Percentiles rank a stretch among this genome's conserved stretches.
Evolutionary conservation across 176 grass and related monocot species (phyloP).

Genomic region (Hyparrhenia diplandra): DNA sequence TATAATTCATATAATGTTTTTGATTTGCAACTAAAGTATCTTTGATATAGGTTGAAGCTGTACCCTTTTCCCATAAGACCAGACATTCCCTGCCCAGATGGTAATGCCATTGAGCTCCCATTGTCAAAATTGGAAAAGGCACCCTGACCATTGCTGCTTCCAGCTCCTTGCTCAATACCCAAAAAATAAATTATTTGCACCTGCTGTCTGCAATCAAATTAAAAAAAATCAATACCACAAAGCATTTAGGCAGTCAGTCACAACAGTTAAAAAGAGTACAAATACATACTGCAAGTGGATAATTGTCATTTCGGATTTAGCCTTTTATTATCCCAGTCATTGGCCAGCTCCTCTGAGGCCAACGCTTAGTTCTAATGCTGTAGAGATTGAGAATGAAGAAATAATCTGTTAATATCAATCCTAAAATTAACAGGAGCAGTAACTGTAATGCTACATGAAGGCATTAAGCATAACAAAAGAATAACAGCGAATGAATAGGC

Average conservation of each 20-base stretch:
- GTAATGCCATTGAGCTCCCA: conserved; percentile 40
- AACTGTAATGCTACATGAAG: conserved; percentile 1
- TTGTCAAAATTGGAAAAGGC: conserved; percentile 50
- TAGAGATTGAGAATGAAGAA: neutral
- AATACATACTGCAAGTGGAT: conserved; percentile 50
- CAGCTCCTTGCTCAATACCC: conserved; percentile 44
- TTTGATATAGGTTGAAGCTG: conserved; percentile 23
- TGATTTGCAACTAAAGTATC: neutral
- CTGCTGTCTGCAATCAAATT: conserved; percentile 33
- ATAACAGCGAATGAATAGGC: neutral
- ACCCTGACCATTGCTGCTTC: conserved; percentile 49
- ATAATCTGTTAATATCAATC: neutral
- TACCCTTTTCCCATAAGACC: conserved; percentile 85
- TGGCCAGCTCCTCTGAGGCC: conserved; percentile 72
- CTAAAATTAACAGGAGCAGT: neutral
- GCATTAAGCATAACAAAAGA: neutral
- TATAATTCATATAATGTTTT: conserved; percentile 9
- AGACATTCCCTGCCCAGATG: conserved; percentile 50
- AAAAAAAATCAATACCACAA: conserved; percentile 21
- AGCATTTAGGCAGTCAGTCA: conserved; percentile 9
- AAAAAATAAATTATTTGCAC: conserved; percentile 39
- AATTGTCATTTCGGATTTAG: conserved; percentile 73
- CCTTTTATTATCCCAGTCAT: conserved; percentile 90
- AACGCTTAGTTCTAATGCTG: conserved; percentile 84
- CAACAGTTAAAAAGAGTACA: neutral